Conservation (phyloP, 2,329 filamentous ascomycete genomes). For the Alternaria sp. region DNA sequence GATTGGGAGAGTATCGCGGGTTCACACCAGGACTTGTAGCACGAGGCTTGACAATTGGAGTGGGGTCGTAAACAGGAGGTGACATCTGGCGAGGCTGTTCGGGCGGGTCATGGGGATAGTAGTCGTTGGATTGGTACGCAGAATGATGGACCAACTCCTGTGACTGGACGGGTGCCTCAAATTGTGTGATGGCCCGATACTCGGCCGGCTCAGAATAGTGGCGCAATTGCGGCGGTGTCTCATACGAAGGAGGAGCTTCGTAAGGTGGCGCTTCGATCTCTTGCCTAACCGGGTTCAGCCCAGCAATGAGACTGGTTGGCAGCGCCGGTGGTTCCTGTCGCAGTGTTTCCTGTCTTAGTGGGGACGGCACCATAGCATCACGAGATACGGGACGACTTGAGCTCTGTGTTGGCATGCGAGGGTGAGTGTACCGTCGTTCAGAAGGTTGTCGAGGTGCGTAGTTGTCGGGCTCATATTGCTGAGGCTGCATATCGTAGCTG, state of each 20-base stretch:
- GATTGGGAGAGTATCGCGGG: constrained; percentile 27
- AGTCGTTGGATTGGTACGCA: constrained; percentile 37
- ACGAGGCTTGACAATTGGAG: constrained; percentile 53
- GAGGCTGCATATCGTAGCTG: constrained; percentile 35
- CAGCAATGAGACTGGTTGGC: constrained; percentile 43
- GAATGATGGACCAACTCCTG: constrained; percentile 42
- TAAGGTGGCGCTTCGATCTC: constrained; percentile 33
- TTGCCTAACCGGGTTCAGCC: constrained; percentile 37
- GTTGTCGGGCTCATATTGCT: constrained; percentile 35
- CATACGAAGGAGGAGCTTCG: constrained; percentile 31
- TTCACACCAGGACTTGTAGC: constrained; percentile 54
- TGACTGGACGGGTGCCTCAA: constrained; percentile 39
- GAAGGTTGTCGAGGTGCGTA: constrained; percentile 32
- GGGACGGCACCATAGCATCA: constrained; percentile 44
- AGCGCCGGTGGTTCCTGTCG: constrained; percentile 40
- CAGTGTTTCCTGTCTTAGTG: constrained; percentile 19
- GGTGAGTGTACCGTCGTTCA: constrained; percentile 47
- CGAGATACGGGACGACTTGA: constrained; percentile 45
- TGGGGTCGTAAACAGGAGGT: constrained; percentile 50
- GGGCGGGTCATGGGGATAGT: constrained; percentile 55
- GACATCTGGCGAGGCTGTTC: constrained; percentile 47
- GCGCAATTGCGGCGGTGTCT: constrained; percentile 35
- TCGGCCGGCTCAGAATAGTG: constrained; percentile 48
- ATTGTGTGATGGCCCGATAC: constrained; percentile 44
- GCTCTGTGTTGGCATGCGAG: constrained; percentile 28